phyloP scores from a whole-genome alignment of 768 basidiomycete genomes.

The Tulasnella calospora region DNA sequence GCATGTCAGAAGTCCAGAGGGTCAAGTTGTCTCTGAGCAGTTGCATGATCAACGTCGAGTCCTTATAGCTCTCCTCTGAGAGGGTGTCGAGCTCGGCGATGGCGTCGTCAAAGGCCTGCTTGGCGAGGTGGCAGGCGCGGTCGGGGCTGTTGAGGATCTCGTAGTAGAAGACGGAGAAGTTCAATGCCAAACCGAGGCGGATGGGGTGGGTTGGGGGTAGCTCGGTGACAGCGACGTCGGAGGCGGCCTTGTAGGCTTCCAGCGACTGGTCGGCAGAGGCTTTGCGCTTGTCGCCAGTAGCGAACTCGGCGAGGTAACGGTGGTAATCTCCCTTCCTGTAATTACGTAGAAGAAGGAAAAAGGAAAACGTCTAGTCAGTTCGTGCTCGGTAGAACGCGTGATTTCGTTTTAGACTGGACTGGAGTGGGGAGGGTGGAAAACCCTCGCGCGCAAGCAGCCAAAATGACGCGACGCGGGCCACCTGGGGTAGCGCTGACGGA shows the following conservation, averaged over 20 bases:
- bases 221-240: conserved; percentile 70
- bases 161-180: conserved; percentile 93
- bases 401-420: conserved; percentile 2
- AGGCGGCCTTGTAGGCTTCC: conserved; percentile 79
- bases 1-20: conserved; percentile 53
- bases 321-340: conserved; percentile 83
- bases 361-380: conserved; percentile 22
- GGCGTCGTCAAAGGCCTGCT: conserved; percentile 89
- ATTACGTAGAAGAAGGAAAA: background rate
- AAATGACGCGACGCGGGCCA: background rate
- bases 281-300: conserved; percentile 63
- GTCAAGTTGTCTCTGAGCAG: conserved; percentile 79
- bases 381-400: background rate
- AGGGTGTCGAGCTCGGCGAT: conserved; percentile 62
- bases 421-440: background rate
- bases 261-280: conserved; percentile 69
- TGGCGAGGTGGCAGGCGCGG: conserved; percentile 81
- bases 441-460: conserved; percentile 5
- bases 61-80: conserved; percentile 54
- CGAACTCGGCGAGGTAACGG: conserved; percentile 85
- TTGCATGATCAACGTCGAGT: conserved; percentile 80
- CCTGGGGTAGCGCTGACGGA: background rate
- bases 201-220: conserved; percentile 80
- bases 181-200: conserved; percentile 79
- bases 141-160: conserved; percentile 82